Evolutionary conservation across 225 moss, liverwort and hornwort genomes (phyloP), one percentile per base, ranked within the genome.

Genomic region (Physcomitrellopsis africana): DNA sequence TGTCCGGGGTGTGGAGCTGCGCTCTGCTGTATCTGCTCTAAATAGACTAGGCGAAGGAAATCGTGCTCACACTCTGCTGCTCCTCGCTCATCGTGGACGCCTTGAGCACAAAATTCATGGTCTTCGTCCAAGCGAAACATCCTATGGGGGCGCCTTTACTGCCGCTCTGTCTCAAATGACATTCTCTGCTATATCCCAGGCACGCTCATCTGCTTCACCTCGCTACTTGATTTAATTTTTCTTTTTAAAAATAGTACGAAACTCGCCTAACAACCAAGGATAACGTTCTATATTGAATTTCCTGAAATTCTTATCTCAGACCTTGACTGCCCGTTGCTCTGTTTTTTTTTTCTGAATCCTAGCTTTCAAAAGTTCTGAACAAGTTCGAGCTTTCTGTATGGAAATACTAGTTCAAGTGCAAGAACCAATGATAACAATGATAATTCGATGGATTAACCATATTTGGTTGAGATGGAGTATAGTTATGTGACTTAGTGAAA

Each of bases 111-210:
- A 86, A 41, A 80, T 76, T n/a, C 83, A 85, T 63, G 89, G 86
- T 10, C 74, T 94, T 53, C 77, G 91, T 32, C 94, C 91, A 0
- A 92, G 89, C 29, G 94, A 87, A 65, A 90, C 92, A 61, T 94
- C 94, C 3, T 94, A 87, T 62, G 91, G 96, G 23, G 96, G 96
- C 13, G 94, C 94, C 54, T 91, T 88, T 61, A 96, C 96, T 53
- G 96, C 96, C 56, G 88, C 92, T 46, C 77, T 96, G 17, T 96
- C 92, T 19, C 96, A 96, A 63, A 86, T 96, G 78, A 94, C 91
- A 10, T 96, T 96, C 77, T 96, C 96, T 54, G 87, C 96, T 17
- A 86, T 94, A 78, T 81, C 91, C 22, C 92, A 96, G 89, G 89
- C 71, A 87, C 74, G 65, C 18, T 62, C 49, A 2, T 64, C 43